Conservation (phyloP, 1,139 yeast species). For the Protomyces pachydermus region DNA sequence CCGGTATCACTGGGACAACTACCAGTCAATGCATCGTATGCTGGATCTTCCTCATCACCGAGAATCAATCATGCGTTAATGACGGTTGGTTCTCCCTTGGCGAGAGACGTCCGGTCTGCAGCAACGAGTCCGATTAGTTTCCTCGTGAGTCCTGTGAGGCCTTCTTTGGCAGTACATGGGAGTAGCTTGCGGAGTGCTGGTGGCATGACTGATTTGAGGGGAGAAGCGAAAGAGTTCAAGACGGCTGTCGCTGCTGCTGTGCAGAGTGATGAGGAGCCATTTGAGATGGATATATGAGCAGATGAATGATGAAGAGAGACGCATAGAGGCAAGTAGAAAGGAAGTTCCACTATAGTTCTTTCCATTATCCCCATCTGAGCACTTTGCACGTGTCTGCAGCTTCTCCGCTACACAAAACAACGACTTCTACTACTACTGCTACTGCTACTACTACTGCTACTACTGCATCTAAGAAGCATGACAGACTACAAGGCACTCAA, state of each 20-base stretch:
- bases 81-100: slow-evolving; percentile 24
- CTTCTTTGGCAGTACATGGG: slow-evolving; percentile 2
- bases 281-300: slow-evolving; percentile 21
- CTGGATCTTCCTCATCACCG: slow-evolving; percentile 10
- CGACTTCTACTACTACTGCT: too few species aligned
- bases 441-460: too few species aligned
- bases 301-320: neutral
- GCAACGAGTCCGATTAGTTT: neutral
- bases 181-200: neutral
- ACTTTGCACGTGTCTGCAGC: too few species aligned
- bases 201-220: slow-evolving; percentile 10
- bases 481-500: slow-evolving; percentile 60
- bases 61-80: neutral
- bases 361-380: too few species aligned
- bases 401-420: too few species aligned
- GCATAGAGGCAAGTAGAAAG: too few species aligned
- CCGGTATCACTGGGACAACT: neutral
- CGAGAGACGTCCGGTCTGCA: neutral
- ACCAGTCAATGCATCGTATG: neutral
- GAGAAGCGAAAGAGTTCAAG: slow-evolving; percentile 21
- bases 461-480: slow-evolving; percentile 34
- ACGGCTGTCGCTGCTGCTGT: slow-evolving; percentile 1
- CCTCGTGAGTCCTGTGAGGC: neutral
- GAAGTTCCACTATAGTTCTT: too few species aligned
- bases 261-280: slow-evolving; percentile 21